Evolutionary conservation across 2,329 filamentous ascomycete species (phyloP).

Genomic region (Aureobasidium subglaciale): DNA sequence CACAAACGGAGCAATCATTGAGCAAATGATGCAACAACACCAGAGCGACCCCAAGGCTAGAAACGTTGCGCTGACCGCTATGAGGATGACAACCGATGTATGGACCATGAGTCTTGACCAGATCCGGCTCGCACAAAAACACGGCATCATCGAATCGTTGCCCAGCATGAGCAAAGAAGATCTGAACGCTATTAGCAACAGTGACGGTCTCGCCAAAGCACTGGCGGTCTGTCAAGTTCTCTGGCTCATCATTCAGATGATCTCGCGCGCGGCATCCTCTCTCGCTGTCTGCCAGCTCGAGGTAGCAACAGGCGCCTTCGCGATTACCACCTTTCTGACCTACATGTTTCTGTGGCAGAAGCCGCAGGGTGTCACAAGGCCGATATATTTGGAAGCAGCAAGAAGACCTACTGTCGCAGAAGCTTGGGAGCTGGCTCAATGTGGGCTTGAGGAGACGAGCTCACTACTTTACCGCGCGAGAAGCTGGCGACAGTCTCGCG

Average conservation of each 20-base stretch:
- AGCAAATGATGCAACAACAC: not conserved
- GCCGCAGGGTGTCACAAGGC: not conserved
- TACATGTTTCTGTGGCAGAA: conserved; percentile 7
- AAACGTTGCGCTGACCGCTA: not conserved
- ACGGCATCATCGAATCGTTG: not conserved
- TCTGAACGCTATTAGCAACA: conserved; percentile 3
- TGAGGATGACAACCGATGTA: not conserved
- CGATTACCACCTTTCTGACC: not conserved
- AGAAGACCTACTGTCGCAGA: not conserved
- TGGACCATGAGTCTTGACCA: conserved; percentile 1
- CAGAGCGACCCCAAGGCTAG: not conserved
- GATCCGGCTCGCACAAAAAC: not conserved
- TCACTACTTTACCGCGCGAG: not conserved
- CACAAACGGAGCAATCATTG: not conserved
- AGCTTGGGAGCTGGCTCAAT: not conserved
- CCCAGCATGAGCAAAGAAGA: conserved; percentile 12
- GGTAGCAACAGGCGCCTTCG: not conserved
- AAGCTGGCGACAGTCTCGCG: conserved; percentile 1
- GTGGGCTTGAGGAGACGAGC: conserved; percentile 1
- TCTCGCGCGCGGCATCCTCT: not conserved
- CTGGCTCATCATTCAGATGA: conserved; percentile 12
- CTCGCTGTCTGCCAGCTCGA: not conserved
- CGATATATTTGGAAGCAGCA: not conserved
- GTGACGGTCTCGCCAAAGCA: conserved; percentile 8
- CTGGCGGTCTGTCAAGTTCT: conserved; percentile 9